Conservation (phyloP, 1,284 basidiomycete species). For the Ustilago loliicola region DNA sequence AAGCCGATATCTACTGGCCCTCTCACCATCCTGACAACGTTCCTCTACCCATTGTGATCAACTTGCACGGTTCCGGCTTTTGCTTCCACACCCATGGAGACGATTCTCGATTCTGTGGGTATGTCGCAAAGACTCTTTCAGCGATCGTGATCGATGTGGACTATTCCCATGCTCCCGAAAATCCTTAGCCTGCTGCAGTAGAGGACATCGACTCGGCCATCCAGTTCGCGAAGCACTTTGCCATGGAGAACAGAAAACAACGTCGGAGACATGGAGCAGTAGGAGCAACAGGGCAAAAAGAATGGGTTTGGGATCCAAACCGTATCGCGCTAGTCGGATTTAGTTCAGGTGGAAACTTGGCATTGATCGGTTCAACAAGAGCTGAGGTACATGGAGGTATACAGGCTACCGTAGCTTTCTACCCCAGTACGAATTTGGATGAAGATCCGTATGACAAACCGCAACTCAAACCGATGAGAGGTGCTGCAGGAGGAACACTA, state of each 20-base stretch:
- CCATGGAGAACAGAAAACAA: constrained; percentile 27
- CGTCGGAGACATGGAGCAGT: constrained; percentile 31
- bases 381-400: constrained; percentile 35
- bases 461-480: constrained; percentile 37
- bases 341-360: constrained; percentile 54
- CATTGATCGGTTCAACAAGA: constrained; percentile 36
- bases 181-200: constrained; percentile 80
- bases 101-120: constrained; percentile 47
- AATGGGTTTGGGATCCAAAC: constrained; percentile 45
- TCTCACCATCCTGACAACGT: constrained; percentile 21
- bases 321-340: constrained; percentile 55
- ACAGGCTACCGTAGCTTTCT: constrained; percentile 49
- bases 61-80: constrained; percentile 58
- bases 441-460: constrained; percentile 54
- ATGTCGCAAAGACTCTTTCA: constrained; percentile 32
- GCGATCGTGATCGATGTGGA: constrained; percentile 77
- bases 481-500: constrained; percentile 43
- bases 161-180: constrained; percentile 81
- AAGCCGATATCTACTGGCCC: constrained; percentile 47
- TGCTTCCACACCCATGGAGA: constrained; percentile 47
- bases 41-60: constrained; percentile 50
- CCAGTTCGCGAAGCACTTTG: constrained; percentile 73
- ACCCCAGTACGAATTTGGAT: constrained; percentile 55
- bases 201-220: constrained; percentile 80
- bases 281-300: constrained; percentile 35